Conservation (phyloP, 306 rosid genomes). For the Dryas octopetala region DNA sequence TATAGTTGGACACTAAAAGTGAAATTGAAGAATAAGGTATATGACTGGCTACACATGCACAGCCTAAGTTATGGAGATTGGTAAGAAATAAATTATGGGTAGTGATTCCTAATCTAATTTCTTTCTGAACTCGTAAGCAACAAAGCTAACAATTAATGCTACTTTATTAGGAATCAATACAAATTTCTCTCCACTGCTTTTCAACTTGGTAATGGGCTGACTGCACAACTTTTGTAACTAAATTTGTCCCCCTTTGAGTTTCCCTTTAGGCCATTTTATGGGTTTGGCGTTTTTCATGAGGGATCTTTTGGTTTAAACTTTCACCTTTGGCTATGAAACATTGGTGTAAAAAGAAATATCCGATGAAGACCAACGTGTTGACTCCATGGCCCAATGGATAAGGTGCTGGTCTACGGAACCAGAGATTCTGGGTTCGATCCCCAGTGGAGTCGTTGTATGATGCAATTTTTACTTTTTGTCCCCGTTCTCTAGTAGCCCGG, state of each 20-base stretch:
- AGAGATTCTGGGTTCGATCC: slow-evolving; percentile 40
- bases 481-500: neutral
- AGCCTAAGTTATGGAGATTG: too few relatives aligned
- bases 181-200: neutral
- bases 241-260: neutral
- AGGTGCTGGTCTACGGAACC: slow-evolving; percentile 31
- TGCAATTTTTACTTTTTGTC: neutral
- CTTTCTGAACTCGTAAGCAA: too few relatives aligned
- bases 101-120: too few relatives aligned
- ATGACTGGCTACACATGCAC: neutral
- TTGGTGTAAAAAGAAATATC: accelerated
- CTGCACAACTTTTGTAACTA: neutral
- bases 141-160: too few relatives aligned
- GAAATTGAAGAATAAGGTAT: neutral
- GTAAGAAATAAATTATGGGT: too few relatives aligned
- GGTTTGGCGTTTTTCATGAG: neutral
- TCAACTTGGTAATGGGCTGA: neutral
- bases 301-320: neutral
- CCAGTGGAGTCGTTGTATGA: slow-evolving; percentile 15
- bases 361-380: accelerated
- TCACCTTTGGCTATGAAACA: neutral
- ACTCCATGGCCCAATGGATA: slow-evolving; percentile 23
- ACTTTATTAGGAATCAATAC: too few relatives aligned
- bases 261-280: neutral
- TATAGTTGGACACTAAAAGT: neutral